phyloP scores from a whole-genome alignment of 225 moss, liverwort and hornwort genomes.

The Physcomitrium patens region DNA sequence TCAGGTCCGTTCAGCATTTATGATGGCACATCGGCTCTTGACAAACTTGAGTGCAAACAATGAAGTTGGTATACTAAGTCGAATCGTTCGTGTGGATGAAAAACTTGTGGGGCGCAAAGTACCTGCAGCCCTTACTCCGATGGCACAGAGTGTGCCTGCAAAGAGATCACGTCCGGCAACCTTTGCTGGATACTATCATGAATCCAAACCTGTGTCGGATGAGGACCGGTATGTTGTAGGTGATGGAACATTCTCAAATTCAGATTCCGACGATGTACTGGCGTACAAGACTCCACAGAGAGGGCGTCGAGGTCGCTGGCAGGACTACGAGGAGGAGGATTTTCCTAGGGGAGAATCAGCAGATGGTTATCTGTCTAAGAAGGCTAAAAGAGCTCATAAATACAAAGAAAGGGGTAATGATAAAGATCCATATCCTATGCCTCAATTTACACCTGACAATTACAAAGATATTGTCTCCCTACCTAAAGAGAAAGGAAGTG shows the following conservation, averaged over 20 bases:
- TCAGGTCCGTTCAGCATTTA: constrained; percentile 93
- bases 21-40: constrained; percentile 87
- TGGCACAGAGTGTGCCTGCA: constrained; percentile 35
- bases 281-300: constrained; percentile 31
- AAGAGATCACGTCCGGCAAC: constrained; percentile 47
- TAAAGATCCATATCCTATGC: constrained; percentile 26
- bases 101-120: constrained; percentile 71
- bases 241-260: constrained; percentile 58
- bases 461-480: constrained; percentile 23
- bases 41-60: constrained; percentile 74
- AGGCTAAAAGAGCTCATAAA: constrained; percentile 48
- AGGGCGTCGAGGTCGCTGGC: constrained; percentile 67
- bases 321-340: constrained; percentile 70
- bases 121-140: constrained; percentile 26
- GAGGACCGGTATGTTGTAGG: constrained; percentile 47
- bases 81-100: constrained; percentile 88
- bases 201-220: constrained; percentile 29
- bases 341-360: constrained; percentile 69
- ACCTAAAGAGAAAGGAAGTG: constrained; percentile 20
- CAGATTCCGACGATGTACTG: constrained; percentile 41
- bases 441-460: constrained; percentile 22
- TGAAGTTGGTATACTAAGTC: constrained; percentile 74
- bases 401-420: constrained; percentile 40
- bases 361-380: constrained; percentile 48
- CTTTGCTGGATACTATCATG: constrained; percentile 46